A percentile compares a stretch with the other conserved stretches of the same genome.
Evolutionary conservation across 2,329 filamentous ascomycete genomes (phyloP).

Genomic region (Exophiala alcalophila): DNA sequence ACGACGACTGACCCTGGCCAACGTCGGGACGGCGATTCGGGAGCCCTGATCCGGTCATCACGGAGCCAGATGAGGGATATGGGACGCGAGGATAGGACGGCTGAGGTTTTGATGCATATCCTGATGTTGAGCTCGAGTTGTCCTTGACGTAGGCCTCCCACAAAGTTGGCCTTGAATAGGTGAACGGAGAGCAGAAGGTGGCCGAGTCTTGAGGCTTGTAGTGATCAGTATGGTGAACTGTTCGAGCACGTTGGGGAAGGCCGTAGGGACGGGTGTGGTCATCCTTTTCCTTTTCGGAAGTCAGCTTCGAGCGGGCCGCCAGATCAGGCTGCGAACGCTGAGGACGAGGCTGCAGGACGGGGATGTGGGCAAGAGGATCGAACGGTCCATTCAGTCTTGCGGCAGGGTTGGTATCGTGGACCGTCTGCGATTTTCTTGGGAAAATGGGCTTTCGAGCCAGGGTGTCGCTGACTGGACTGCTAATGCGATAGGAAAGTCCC

Average conservation of each 20-base stretch:
- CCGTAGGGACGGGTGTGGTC: not conserved
- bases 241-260: constrained; percentile 16
- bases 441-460: constrained; percentile 6
- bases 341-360: constrained; percentile 11
- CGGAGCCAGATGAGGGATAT: not conserved
- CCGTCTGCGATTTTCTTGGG: constrained; percentile 28
- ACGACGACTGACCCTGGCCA: too few species aligned
- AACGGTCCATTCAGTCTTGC: constrained; percentile 32
- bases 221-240: constrained; percentile 21
- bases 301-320: too few species aligned
- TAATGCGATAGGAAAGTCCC: constrained; percentile 6
- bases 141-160: constrained; percentile 2
- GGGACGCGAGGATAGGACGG: not conserved
- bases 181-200: not conserved
- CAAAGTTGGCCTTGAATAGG: constrained; percentile 1
- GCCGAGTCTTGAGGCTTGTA: constrained; percentile 16
- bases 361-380: constrained; percentile 26
- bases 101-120: not conserved
- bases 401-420: constrained; percentile 29
- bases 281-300: too few species aligned
- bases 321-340: constrained; percentile 18
- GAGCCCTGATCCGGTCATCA: too few species aligned
- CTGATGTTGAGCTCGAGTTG: not conserved
- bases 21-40: not conserved
- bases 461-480: constrained; percentile 4